Percentiles rank a stretch among this genome's conserved stretches.
These are phyloP conservation scores for Brassica incana DNA, from an alignment of 345 rosid species.

Conservation along the genomic window DNA sequence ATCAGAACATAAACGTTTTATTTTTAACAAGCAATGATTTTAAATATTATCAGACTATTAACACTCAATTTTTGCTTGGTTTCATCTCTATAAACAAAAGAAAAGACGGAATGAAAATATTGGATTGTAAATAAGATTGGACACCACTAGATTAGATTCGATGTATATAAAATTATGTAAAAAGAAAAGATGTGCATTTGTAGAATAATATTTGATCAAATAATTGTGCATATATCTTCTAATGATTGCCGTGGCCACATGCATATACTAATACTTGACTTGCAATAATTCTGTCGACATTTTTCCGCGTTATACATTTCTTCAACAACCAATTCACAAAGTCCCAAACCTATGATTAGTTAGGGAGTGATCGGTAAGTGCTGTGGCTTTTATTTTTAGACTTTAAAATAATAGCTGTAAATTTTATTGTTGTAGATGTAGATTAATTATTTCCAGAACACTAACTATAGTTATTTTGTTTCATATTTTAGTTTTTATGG, in stretches of 20 bases:
- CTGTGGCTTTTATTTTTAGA: no score
- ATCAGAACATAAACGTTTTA: not conserved
- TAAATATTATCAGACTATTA: not conserved
- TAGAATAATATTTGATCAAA: slow-evolving; percentile 11
- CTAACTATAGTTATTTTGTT: no score
- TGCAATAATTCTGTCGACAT: slow-evolving; percentile 23
- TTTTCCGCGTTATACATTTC: slow-evolving; percentile 1
- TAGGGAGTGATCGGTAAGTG: no score
- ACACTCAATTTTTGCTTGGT: not conserved
- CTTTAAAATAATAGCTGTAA: no score
- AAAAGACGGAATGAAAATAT: not conserved
- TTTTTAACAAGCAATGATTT: not conserved
- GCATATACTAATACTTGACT: slow-evolving; percentile 9
- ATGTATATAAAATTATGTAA: slow-evolving; percentile 13
- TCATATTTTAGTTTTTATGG: no score
- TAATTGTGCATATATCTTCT: slow-evolving; percentile 25
- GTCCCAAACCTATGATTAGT: slow-evolving; percentile 27
- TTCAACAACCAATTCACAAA: slow-evolving; percentile 37
- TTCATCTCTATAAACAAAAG: not conserved
- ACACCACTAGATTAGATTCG: slow-evolving; percentile 12
- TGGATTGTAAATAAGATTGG: slow-evolving; percentile 4
- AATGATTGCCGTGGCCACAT: slow-evolving; percentile 33
- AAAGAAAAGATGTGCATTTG: slow-evolving; percentile 2
- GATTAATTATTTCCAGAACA: no score
- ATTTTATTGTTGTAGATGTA: no score